A percentile compares a stretch with the other conserved stretches of the same genome.
These are phyloP conservation scores for Penicillium sp. DNA, from an alignment of 2,329 filamentous ascomycete genomes.

Conservation along the genomic window DNA sequence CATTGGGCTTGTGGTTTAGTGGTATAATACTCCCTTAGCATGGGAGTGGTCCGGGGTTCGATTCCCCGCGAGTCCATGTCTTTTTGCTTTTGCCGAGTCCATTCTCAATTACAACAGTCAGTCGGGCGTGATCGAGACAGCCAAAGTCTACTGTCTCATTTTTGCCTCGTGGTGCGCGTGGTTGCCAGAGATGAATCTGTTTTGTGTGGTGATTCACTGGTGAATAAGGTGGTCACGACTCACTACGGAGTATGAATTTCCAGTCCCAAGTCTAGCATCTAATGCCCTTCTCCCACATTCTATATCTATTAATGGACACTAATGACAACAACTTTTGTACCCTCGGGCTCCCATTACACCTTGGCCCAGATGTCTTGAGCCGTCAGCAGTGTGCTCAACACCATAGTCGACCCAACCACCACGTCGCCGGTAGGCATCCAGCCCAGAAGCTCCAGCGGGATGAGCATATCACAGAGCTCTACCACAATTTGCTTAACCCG, in stretches of 20 bases:
- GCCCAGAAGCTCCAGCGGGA: slow-evolving; percentile 59
- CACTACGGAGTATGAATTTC: not conserved
- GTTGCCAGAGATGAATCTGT: too few species aligned
- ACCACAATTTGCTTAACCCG: slow-evolving; percentile 52
- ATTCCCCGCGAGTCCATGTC: slow-evolving; percentile 48
- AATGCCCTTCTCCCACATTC: not conserved
- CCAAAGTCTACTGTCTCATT: too few species aligned
- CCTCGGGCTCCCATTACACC: slow-evolving; percentile 11
- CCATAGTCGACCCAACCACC: slow-evolving; percentile 56
- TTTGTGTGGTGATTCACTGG: too few species aligned
- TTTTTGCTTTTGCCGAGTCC: slow-evolving; percentile 7
- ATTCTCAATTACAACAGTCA: not conserved
- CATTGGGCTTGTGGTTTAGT: slow-evolving; percentile 44
- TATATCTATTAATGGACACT: not conserved
- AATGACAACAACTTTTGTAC: not conserved
- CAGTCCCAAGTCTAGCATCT: not conserved
- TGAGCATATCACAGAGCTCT: slow-evolving; percentile 59
- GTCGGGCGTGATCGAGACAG: not conserved
- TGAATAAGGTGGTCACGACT: too few species aligned
- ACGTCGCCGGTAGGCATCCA: slow-evolving; percentile 56
- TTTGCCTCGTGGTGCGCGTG: not conserved
- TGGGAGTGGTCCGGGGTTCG: slow-evolving; percentile 49
- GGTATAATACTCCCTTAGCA: slow-evolving; percentile 50
- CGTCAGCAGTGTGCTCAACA: slow-evolving; percentile 60
- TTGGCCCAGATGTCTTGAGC: slow-evolving; percentile 57